phyloP scores from a whole-genome alignment of 768 basidiomycete genomes.

The Suillus hirtellus region DNA sequence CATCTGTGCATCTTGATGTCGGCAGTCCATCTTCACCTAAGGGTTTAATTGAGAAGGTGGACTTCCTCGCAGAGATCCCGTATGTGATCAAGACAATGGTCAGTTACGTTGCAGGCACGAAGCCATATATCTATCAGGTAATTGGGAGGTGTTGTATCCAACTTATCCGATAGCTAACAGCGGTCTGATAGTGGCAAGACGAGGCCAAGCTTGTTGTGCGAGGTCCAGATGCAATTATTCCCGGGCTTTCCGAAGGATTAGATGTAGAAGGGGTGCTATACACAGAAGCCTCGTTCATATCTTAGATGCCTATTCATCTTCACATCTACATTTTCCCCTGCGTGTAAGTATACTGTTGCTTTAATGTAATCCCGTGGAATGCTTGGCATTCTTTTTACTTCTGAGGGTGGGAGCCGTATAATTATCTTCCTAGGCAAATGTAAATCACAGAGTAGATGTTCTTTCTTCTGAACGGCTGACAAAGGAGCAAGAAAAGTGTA shows the following conservation, averaged over 20 bases:
- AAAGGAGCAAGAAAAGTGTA: conserved; percentile 26
- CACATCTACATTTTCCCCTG: background rate
- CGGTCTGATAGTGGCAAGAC: conserved; percentile 52
- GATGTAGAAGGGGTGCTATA: conserved; percentile 72
- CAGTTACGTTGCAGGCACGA: conserved; percentile 89
- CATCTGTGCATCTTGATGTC: conserved; percentile 56
- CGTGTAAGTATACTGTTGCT: conserved; percentile 1
- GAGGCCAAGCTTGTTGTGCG: conserved; percentile 50
- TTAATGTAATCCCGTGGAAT: conserved; percentile 1
- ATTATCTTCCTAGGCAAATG: background rate
- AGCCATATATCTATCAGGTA: conserved; percentile 94
- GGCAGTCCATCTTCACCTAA: conserved; percentile 58
- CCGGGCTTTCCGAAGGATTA: conserved; percentile 39
- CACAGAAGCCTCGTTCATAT: conserved; percentile 92
- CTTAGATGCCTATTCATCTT: conserved; percentile 30
- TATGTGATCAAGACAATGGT: conserved; percentile 89
- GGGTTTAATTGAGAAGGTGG: conserved; percentile 89
- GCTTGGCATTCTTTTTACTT: background rate
- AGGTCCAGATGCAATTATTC: conserved; percentile 41
- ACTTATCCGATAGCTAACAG: background rate
- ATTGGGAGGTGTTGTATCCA: conserved; percentile 13
- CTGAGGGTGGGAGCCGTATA: background rate
- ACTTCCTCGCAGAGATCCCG: conserved; percentile 94
- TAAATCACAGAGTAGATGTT: background rate
- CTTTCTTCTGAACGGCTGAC: conserved; percentile 19